Percentiles rank a stretch among this genome's conserved stretches.
Evolutionary conservation across 371 early-diverging fungal genomes (phyloP).

Genomic region (Lichtheimia ramosa): DNA sequence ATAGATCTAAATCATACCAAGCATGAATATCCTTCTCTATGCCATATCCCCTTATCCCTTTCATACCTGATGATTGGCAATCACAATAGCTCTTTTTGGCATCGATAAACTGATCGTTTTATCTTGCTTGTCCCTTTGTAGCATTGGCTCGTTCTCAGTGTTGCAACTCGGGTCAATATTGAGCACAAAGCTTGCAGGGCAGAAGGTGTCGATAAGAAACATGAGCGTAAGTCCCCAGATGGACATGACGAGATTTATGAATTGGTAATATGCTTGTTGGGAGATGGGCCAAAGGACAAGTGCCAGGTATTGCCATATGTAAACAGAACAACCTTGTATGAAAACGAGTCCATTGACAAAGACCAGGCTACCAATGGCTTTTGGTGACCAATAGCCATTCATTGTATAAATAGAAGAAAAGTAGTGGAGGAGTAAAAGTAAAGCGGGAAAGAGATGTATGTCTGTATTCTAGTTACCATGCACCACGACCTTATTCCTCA

Average conservation of each 20-base stretch:
- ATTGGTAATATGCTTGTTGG: slow-evolving; percentile 37
- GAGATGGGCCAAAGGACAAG: slow-evolving; percentile 38
- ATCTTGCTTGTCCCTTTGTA: slow-evolving; percentile 19
- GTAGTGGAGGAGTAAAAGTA: neutral
- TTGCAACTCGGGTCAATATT: slow-evolving; percentile 52
- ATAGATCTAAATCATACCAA: slow-evolving; percentile 52
- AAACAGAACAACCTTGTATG: slow-evolving; percentile 33
- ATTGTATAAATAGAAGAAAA: neutral
- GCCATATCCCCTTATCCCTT: no score
- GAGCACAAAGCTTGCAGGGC: slow-evolving; percentile 61
- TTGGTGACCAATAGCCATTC: slow-evolving; percentile 15
- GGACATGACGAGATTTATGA: slow-evolving; percentile 55
- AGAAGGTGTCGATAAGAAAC: slow-evolving; percentile 60
- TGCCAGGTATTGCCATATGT: slow-evolving; percentile 30
- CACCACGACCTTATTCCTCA: no score
- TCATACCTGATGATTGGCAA: slow-evolving; percentile 81
- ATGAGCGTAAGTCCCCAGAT: slow-evolving; percentile 64
- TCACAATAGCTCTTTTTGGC: slow-evolving; percentile 53
- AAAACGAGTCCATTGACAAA: slow-evolving; percentile 29
- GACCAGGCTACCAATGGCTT: slow-evolving; percentile 17
- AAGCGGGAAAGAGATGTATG: neutral
- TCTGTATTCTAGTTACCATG: neutral
- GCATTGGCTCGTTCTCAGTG: slow-evolving; percentile 16
- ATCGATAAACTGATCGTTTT: slow-evolving; percentile 29
- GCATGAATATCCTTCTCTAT: neutral